Evolutionary conservation across 2,329 filamentous ascomycete genomes (phyloP).

Genomic region (Taxawa tesnikishii): DNA sequence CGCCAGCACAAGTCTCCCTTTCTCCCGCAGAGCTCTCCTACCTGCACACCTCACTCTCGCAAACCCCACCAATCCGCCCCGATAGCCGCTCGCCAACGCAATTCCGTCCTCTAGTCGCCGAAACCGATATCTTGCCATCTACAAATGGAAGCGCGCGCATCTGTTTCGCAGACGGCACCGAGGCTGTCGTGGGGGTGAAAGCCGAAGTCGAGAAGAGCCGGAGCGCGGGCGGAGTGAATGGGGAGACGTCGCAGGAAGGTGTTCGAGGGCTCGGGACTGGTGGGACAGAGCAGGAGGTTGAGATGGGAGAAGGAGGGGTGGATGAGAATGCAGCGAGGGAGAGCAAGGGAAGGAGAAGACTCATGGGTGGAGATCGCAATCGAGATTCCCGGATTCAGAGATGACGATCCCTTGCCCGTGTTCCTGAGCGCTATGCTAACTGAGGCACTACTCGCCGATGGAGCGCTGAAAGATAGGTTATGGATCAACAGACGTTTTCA

Average conservation of each 20-base stretch:
- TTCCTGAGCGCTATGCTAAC: slow-evolving; percentile 80
- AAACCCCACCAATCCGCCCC: slow-evolving; percentile 73
- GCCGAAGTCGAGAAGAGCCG: slow-evolving; percentile 75
- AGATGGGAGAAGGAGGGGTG: slow-evolving; percentile 24
- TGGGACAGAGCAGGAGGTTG: slow-evolving; percentile 23
- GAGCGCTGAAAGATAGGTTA: slow-evolving; percentile 53
- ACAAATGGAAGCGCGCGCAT: slow-evolving; percentile 89
- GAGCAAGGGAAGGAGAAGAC: slow-evolving; percentile 37
- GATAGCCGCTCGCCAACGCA: slow-evolving; percentile 73
- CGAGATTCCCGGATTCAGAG: slow-evolving; percentile 79
- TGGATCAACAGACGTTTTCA: slow-evolving; percentile 87
- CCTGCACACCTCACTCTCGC: slow-evolving; percentile 74
- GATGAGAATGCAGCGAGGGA: slow-evolving; percentile 16
- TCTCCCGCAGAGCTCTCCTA: slow-evolving; percentile 95
- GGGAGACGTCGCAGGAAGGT: slow-evolving; percentile 4
- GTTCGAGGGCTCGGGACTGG: slow-evolving; percentile 10
- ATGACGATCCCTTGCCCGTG: slow-evolving; percentile 81
- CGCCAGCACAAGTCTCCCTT: slow-evolving; percentile 52
- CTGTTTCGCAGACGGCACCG: slow-evolving; percentile 88
- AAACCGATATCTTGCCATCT: slow-evolving; percentile 77
- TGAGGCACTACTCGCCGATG: slow-evolving; percentile 70
- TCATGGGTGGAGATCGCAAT: slow-evolving; percentile 82
- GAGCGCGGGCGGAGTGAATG: slow-evolving; percentile 10
- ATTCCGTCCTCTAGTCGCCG: slow-evolving; percentile 82
- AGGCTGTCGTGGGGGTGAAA: slow-evolving; percentile 92